A percentile compares a stretch with the other conserved stretches of the same genome.
These are phyloP conservation scores for Acacia confusa DNA, from an alignment of 306 rosid genomes.

Conservation along the genomic window DNA sequence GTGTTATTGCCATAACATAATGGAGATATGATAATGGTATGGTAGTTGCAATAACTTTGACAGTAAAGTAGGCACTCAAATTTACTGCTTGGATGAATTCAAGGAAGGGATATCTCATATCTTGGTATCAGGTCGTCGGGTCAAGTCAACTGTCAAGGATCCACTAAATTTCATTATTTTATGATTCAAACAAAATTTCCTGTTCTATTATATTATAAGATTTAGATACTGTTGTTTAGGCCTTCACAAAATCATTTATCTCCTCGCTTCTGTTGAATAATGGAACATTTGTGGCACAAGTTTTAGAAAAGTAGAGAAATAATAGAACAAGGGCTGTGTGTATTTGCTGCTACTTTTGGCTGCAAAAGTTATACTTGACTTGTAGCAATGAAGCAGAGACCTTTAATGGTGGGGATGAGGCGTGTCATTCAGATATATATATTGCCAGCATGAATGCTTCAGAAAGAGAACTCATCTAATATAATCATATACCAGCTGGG, in stretches of 20 bases:
- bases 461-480: neutral
- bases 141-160: constrained; percentile 11
- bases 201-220: neutral
- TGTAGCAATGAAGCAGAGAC: neutral
- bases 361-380: neutral
- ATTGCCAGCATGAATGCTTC: constrained; percentile 28
- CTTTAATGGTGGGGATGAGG: neutral
- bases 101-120: constrained; percentile 34
- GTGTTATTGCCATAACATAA: too few species aligned
- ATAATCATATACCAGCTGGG: neutral
- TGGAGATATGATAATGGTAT: constrained; percentile 1
- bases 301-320: neutral
- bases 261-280: neutral
- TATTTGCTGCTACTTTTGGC: constrained; percentile 7
- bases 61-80: constrained; percentile 27
- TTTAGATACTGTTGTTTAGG: neutral
- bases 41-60: constrained; percentile 40
- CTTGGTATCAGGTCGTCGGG: constrained; percentile 31
- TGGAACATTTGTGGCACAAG: neutral
- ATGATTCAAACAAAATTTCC: neutral
- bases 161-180: neutral
- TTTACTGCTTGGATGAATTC: constrained; percentile 35
- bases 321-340: neutral
- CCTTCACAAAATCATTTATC: neutral
- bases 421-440: neutral